Evolutionary conservation across 1,139 yeast species (phyloP).

Genomic region (Hansenula lynferdii): DNA sequence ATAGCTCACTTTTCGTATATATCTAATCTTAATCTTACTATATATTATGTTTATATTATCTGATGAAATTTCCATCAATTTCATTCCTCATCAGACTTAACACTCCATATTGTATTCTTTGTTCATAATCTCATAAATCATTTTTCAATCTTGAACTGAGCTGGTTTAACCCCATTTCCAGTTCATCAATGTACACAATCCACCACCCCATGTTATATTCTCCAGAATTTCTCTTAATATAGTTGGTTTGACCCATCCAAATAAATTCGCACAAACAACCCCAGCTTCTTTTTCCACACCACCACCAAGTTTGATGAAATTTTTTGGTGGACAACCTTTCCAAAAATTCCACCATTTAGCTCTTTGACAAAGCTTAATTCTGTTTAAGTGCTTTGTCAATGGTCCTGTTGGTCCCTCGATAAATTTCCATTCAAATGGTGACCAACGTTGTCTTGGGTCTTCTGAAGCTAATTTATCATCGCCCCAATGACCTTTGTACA

Average conservation of each 20-base stretch:
- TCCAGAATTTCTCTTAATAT: constrained; percentile 46
- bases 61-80: too few relatives aligned
- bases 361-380: constrained; percentile 74
- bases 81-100: too few relatives aligned
- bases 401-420: constrained; percentile 96
- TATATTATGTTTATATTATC: too few relatives aligned
- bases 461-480: constrained; percentile 59
- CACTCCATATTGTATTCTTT: too few relatives aligned
- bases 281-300: constrained; percentile 75
- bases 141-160: too few relatives aligned
- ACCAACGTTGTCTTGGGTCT: constrained; percentile 80
- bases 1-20: too few relatives aligned
- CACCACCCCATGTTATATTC: constrained; percentile 65
- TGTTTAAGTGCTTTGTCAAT: constrained; percentile 62
- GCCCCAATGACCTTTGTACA: constrained; percentile 89
- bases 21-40: too few relatives aligned
- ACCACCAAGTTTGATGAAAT: constrained; percentile 72
- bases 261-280: constrained; percentile 46
- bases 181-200: constrained; percentile 58
- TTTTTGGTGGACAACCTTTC: constrained; percentile 75
- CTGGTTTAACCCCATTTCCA: constrained; percentile 27
- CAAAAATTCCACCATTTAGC: constrained; percentile 73
- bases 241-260: constrained; percentile 45
- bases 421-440: constrained; percentile 85
- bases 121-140: too few relatives aligned